A percentile compares a stretch with the other conserved stretches of the same genome.
phyloP scores from a whole-genome alignment of 2,329 filamentous ascomycete species.

The Teratosphaeria pseudoeucalypti region DNA sequence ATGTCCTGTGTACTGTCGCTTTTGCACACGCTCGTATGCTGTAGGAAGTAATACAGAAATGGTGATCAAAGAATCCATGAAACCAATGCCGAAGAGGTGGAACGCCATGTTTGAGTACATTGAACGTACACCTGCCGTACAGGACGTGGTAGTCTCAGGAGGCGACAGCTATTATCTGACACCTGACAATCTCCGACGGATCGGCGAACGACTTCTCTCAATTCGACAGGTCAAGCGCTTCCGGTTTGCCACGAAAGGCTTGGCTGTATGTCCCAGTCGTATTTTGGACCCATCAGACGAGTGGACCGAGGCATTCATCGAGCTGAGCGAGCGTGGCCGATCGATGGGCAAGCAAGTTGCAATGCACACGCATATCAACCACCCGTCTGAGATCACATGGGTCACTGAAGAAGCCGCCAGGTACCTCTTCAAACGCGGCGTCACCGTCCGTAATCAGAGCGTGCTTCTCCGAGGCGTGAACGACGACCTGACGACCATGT shows the following conservation, averaged over 20 bases:
- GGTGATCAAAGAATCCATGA: slow-evolving; percentile 29
- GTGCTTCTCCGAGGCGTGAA: slow-evolving; percentile 52
- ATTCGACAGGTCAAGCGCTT: slow-evolving; percentile 51
- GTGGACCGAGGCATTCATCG: slow-evolving; percentile 46
- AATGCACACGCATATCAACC: slow-evolving; percentile 57
- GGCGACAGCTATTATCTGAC: slow-evolving; percentile 51
- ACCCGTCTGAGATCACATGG: slow-evolving; percentile 53
- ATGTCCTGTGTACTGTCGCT: slow-evolving; percentile 54
- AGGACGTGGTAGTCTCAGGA: slow-evolving; percentile 53
- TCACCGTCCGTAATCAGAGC: slow-evolving; percentile 50
- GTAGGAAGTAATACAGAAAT: slow-evolving; percentile 47
- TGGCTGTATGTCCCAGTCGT: slow-evolving; percentile 49
- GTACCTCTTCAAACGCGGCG: slow-evolving; percentile 40
- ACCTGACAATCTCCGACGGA: slow-evolving; percentile 41
- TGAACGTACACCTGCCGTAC: slow-evolving; percentile 36
- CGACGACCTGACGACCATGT: slow-evolving; percentile 45
- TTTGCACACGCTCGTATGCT: slow-evolving; percentile 51
- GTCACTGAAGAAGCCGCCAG: slow-evolving; percentile 43
- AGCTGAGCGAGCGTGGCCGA: slow-evolving; percentile 41
- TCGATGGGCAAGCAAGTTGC: slow-evolving; percentile 49
- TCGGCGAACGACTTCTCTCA: slow-evolving; percentile 45
- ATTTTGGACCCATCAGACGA: slow-evolving; percentile 43
- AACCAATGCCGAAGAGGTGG: slow-evolving; percentile 39
- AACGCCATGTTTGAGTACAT: slow-evolving; percentile 50
- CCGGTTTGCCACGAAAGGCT: slow-evolving; percentile 52